Base-by-base conservation (phyloP, 306 rosid species). In the Sindora glabra region DNA sequence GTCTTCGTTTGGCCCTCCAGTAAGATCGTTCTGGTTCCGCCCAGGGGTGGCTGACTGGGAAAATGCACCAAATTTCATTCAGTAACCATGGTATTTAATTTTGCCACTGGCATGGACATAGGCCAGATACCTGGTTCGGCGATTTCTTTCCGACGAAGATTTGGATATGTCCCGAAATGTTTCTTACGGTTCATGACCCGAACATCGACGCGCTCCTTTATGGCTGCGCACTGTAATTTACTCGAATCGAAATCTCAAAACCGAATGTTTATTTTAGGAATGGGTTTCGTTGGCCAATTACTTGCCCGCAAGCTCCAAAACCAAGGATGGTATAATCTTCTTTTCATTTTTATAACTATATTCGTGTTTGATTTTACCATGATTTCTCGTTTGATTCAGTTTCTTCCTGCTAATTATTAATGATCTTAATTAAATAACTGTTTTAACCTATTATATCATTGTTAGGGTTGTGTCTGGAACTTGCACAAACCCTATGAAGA, bases 241-340 rank as follows among this genome's bases (percentile, higher is more conserved):
- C 14, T 38, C 59, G 70, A 61, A 8, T 23, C 73, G 12, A 50
- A 56, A 37, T 39, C 76, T 42, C 77, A 29, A 56, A 76, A 78
- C 6, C 74, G 81, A 30, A 80, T 89, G 74, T 86, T 92, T 24
- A 73, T 89, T 45, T 27, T 83, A 3, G 95, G 94, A 4, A 67
- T 86, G 83, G 96, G 99, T 52, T 86, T 83, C 62, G 85, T 92
- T 11, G 95, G 83, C 1, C 79, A 76, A 58, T 68, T 71, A 32
- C 76, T 92, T 62, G 81, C 90, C 12, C 55, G 49, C 56, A 73
- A 80, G 34, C 95, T 92, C 69, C 85, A 71, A 59, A 74, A 64
- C 55, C 89, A 68, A 24, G 85, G 94, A 74, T 92, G 96, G 96
- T 92, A 74, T n/a, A n/a, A n/a, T n/a, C 62, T 9, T 39, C 59